Evolutionary conservation across 2,329 filamentous ascomycete species (phyloP), one percentile per base, ranked within the genome.

Genomic region (Parastagonospora avenae): DNA sequence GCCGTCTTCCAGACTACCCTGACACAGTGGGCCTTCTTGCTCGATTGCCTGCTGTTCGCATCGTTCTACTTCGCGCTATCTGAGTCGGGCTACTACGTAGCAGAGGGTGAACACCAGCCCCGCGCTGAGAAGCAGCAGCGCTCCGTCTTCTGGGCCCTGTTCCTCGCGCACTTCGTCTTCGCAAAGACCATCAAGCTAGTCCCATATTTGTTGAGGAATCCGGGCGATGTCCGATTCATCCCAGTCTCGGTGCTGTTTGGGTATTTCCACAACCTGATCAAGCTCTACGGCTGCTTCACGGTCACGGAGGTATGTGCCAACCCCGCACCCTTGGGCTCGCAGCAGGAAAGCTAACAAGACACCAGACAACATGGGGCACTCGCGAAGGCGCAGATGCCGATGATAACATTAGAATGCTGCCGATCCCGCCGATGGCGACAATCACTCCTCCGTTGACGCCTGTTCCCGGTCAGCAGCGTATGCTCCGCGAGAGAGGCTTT

Each of bases 321-420:
- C 56, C 59, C 59, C 58, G 55, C 59, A 55, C 63, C 33, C 63
- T 24, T 59, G 35, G 48, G 67, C 70, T 36, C 40, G 50, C 31
- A 47, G 37, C 42, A 39, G 46, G 41, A 52, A 48, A 31, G 50
- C 66, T 69, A 50, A 68, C 62, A 40, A 28, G 38, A 38, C 38
- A 35, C 42, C 57, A 97, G 92, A 97, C 92, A 38, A 93, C 92
- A 45, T 97, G 92, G 92, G 92, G 92, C 69, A 96, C 91, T 76
- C 88, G 92, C 75, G 90, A 91, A 65, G 92, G 94, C 65, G 92
- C 91, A 69, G 92, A 97, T 75, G 83, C 88, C 62, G 89, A 95
- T 63, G 71, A 74, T 57, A 72, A 73, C 57, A 68, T 74, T 52
- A 66, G 72, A 50, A 73, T 75, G 71, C 54, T 72, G 44, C 70